Conservation (phyloP, 306 rosid genomes). For the Quercus robur region DNA sequence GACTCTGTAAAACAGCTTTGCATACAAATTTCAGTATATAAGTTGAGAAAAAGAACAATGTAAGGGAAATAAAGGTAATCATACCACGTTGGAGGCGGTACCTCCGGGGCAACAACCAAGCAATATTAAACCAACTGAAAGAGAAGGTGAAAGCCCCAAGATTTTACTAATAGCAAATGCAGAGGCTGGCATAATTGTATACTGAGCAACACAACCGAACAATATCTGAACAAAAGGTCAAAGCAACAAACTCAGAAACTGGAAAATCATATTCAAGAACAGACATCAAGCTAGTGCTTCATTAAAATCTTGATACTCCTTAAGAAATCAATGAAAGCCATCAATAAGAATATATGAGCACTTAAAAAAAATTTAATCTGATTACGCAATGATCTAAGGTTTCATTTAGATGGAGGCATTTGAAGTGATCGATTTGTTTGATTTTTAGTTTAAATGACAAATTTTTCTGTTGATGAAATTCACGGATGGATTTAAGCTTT, state of each 20-base stretch:
- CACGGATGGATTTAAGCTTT: too few relatives aligned
- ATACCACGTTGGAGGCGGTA: conserved; percentile 53
- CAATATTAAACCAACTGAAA: conserved; percentile 38
- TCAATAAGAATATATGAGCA: not conserved
- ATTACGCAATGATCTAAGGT: too few relatives aligned
- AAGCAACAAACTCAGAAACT: not conserved
- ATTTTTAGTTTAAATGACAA: too few relatives aligned
- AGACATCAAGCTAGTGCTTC: not conserved
- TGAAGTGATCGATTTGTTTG: too few relatives aligned
- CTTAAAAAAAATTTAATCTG: not conserved
- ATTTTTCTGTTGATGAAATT: too few relatives aligned
- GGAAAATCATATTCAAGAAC: not conserved
- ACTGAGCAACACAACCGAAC: conserved; percentile 43
- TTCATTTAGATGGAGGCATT: too few relatives aligned
- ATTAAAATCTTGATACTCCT: not conserved
- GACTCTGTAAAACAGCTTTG: not conserved
- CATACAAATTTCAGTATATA: not conserved
- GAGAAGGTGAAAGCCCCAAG: conserved; percentile 37
- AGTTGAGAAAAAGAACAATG: not conserved
- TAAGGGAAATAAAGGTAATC: not conserved
- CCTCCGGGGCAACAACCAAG: conserved; percentile 54
- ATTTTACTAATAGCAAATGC: conserved; percentile 25
- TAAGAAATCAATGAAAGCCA: not conserved
- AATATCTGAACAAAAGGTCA: conserved; percentile 32
- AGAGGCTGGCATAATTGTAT: conserved; percentile 36